phyloP scores from a whole-genome alignment of 2,329 filamentous ascomycete genomes.

The Eurotiales sp. region DNA sequence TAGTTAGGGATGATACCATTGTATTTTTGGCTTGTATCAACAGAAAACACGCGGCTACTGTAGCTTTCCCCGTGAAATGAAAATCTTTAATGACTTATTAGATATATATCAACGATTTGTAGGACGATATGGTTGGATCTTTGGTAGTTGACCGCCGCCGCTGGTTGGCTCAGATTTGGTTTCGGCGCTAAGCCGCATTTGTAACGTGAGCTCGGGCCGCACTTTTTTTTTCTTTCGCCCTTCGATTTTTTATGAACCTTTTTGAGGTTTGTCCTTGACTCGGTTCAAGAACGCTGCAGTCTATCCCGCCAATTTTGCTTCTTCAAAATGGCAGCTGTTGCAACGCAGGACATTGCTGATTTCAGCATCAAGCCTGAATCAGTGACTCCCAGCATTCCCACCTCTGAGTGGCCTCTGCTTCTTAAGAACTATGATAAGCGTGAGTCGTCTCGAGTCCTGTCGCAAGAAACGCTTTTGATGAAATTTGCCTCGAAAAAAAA shows the following conservation, averaged over 20 bases:
- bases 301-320: conserved; percentile 7
- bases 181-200: conserved; percentile 5
- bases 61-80: neutral
- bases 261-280: neutral
- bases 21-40: neutral
- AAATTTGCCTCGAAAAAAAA: conserved; percentile 5
- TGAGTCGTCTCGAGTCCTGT: conserved; percentile 47
- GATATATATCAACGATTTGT: too few relatives aligned
- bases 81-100: too few relatives aligned
- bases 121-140: too few relatives aligned
- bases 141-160: neutral
- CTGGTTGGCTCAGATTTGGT: neutral
- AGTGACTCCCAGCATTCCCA: conserved; percentile 72
- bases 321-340: conserved; percentile 38
- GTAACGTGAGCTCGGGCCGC: conserved; percentile 14
- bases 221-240: conserved; percentile 16
- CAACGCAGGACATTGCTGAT: conserved; percentile 63
- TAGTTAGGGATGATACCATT: neutral
- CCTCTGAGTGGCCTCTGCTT: conserved; percentile 86
- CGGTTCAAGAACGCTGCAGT: neutral
- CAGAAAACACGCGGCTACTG: neutral
- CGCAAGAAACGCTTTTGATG: conserved; percentile 11
- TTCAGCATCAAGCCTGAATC: conserved; percentile 92
- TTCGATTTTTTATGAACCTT: conserved; percentile 9
- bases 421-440: conserved; percentile 94